Evolutionary conservation across 2,329 filamentous ascomycete genomes (phyloP).

Genomic region (Epichloe festucae): DNA sequence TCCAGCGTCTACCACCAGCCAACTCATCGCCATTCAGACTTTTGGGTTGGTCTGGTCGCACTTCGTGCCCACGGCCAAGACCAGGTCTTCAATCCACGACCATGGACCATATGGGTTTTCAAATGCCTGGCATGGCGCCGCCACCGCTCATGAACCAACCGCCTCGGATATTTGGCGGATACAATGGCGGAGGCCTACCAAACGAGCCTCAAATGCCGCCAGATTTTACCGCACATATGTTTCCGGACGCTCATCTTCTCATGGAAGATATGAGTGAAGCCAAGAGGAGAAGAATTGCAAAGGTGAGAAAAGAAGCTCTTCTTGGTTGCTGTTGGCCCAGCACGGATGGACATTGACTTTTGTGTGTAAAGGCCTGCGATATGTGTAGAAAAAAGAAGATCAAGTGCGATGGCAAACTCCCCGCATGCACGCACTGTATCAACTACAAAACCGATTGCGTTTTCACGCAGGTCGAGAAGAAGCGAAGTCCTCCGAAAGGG

Average conservation of each 20-base stretch:
- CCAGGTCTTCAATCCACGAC: background rate
- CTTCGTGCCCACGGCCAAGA: background rate
- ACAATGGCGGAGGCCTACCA: slow-evolving; percentile 45
- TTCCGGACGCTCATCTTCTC: slow-evolving; percentile 40
- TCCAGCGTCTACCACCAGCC: background rate
- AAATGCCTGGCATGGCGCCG: slow-evolving; percentile 41
- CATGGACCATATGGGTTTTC: slow-evolving; percentile 41
- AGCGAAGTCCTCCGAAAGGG: slow-evolving; percentile 94
- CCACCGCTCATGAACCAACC: slow-evolving; percentile 52
- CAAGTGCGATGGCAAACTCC: slow-evolving; percentile 94
- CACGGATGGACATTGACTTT: background rate
- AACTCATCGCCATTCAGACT: background rate
- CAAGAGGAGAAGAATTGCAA: slow-evolving; percentile 78
- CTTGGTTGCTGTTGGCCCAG: background rate
- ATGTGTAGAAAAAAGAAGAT: slow-evolving; percentile 99
- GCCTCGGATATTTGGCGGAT: slow-evolving; percentile 56
- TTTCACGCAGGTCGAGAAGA: slow-evolving; percentile 98
- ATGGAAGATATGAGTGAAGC: slow-evolving; percentile 63
- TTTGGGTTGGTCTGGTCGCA: background rate
- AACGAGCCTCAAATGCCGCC: slow-evolving; percentile 38
- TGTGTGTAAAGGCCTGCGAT: slow-evolving; percentile 59
- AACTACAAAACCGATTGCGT: slow-evolving; percentile 98
- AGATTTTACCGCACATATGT: slow-evolving; percentile 48
- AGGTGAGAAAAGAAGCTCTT: slow-evolving; percentile 41
- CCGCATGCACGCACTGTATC: slow-evolving; percentile 86